Conservation (phyloP, 169 alveolate genomes). For the Plasmodium cynomolgi region DNA sequence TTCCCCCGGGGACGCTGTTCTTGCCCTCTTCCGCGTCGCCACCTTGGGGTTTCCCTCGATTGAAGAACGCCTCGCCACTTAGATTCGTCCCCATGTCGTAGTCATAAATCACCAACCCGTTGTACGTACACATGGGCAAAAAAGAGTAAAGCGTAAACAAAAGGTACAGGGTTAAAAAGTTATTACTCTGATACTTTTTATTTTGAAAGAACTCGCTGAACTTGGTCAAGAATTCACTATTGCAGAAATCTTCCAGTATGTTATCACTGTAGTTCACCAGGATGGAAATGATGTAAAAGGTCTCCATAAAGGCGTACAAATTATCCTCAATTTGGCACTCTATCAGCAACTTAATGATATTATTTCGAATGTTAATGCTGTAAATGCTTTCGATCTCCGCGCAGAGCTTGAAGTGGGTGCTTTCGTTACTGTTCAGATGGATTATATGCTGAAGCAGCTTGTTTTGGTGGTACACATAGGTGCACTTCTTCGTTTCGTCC, state of each 20-base stretch:
- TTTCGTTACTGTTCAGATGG: constrained; percentile 51
- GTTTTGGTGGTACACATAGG: background rate
- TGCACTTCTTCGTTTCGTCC: background rate
- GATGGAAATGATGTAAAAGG: constrained; percentile 68
- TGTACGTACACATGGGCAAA: constrained; percentile 60
- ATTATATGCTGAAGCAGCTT: constrained; percentile 30
- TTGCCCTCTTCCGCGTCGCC: background rate
- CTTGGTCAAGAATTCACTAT: constrained; percentile 36
- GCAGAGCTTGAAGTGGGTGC: constrained; percentile 36
- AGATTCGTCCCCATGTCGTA: constrained; percentile 28
- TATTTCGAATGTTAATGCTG: constrained; percentile 50
- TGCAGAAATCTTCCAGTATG: constrained; percentile 56
- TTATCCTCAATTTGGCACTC: constrained; percentile 76
- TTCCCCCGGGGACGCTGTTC: background rate
- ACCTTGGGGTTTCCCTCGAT: background rate
- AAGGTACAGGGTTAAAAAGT: constrained; percentile 40
- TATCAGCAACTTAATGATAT: constrained; percentile 56
- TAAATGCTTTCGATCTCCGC: constrained; percentile 72
- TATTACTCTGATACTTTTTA: constrained; percentile 50
- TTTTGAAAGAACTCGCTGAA: constrained; percentile 44
- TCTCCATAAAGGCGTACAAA: constrained; percentile 71
- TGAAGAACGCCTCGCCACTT: constrained; percentile 4
- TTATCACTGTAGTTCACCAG: constrained; percentile 63
- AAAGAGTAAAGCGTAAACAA: constrained; percentile 66
- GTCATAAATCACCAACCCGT: constrained; percentile 44